Conservation (phyloP, 192 early-diverging fungal species). For the Backusella westeae region DNA sequence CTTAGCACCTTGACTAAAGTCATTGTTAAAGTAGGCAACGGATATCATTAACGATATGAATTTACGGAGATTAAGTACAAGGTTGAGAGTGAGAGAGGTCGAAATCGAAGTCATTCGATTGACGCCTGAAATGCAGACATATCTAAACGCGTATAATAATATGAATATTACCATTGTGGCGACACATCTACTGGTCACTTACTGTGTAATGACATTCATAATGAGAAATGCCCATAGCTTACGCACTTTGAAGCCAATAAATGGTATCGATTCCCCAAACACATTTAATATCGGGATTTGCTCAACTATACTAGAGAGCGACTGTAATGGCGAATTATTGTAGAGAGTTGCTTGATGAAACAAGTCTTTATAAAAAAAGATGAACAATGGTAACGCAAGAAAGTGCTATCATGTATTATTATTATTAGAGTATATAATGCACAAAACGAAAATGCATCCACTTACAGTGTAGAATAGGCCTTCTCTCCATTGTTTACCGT, state of each 20-base stretch:
- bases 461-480: slow-evolving; percentile 83
- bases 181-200: slow-evolving; percentile 22
- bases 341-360: slow-evolving; percentile 47
- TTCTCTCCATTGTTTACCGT: slow-evolving; percentile 83
- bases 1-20: slow-evolving; percentile 59
- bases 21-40: slow-evolving; percentile 75
- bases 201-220: slow-evolving; percentile 79
- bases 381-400: slow-evolving; percentile 77
- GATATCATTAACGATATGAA: slow-evolving; percentile 79
- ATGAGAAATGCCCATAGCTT: slow-evolving; percentile 69
- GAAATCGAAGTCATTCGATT: slow-evolving; percentile 75
- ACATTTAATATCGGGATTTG: slow-evolving; percentile 22
- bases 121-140: slow-evolving; percentile 86
- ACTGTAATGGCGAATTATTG: slow-evolving; percentile 51
- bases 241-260: slow-evolving; percentile 47
- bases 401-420: slow-evolving; percentile 61
- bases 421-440: background rate
- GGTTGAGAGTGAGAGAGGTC: slow-evolving; percentile 76
- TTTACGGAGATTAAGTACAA: slow-evolving; percentile 85
- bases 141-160: slow-evolving; percentile 37
- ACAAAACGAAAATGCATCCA: background rate
- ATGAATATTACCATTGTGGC: background rate
- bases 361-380: slow-evolving; percentile 71
- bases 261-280: slow-evolving; percentile 23
- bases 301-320: slow-evolving; percentile 21